Evolutionary conservation across 83 land plant species (phyloP).

Genomic region (Picea abies): DNA sequence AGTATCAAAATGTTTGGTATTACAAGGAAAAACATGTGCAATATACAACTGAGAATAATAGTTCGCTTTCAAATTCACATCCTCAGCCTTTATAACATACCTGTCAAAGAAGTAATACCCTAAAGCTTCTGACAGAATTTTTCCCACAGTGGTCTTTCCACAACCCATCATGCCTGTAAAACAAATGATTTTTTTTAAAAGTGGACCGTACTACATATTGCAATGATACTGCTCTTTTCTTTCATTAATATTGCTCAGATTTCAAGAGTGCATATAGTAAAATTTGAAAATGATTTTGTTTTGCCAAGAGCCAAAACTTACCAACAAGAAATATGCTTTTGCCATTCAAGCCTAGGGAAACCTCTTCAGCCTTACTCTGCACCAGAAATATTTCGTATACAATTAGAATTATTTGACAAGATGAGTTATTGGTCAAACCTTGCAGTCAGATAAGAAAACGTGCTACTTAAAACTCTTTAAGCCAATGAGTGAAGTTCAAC

Average conservation of each 20-base stretch:
- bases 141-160: slow-evolving; percentile 95
- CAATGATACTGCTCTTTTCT: neutral
- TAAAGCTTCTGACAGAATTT: slow-evolving; percentile 72
- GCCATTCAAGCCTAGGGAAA: slow-evolving; percentile 41
- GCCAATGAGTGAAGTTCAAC: neutral
- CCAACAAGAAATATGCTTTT: slow-evolving; percentile 71
- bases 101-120: slow-evolving; percentile 88
- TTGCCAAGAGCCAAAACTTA: slow-evolving; percentile 19
- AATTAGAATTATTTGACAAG: neutral
- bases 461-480: neutral
- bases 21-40: neutral
- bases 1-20: neutral
- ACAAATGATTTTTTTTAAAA: neutral
- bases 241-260: neutral
- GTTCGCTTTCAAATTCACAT: neutral
- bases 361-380: slow-evolving; percentile 53
- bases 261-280: neutral
- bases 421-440: neutral
- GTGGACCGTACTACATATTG: neutral
- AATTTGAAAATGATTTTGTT: neutral
- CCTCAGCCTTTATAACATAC: slow-evolving; percentile 22
- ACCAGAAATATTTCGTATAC: neutral
- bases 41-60: neutral
- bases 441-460: neutral
- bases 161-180: slow-evolving; percentile 94